Percentiles rank a stretch among this genome's conserved stretches.
phyloP scores from a whole-genome alignment of 139 green algal genomes.

The Nannochloris sp. region DNA sequence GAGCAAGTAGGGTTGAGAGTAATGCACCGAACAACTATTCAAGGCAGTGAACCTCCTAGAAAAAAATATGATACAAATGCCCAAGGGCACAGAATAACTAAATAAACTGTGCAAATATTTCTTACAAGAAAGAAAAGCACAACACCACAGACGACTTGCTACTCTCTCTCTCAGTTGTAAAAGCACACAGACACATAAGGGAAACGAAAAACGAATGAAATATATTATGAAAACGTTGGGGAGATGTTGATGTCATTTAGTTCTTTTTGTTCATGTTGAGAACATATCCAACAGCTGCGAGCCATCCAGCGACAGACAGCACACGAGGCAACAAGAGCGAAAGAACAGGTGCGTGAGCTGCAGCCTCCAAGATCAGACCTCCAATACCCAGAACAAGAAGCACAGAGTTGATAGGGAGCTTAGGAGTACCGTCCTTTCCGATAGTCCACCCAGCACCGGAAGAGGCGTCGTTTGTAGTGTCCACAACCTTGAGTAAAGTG shows the following conservation, averaged over 20 bases:
- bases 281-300: conserved; percentile 44
- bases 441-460: conserved; percentile 51
- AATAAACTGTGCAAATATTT: no score
- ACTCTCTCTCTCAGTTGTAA: no score
- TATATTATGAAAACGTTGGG: no score
- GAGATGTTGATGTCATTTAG: no score
- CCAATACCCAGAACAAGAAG: conserved; percentile 59
- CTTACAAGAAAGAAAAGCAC: no score
- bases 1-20: conserved; percentile 32
- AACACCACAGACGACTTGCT: no score
- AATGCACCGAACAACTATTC: conserved; percentile 42
- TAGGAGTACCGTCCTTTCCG: conserved; percentile 46
- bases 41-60: conserved; percentile 8
- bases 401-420: conserved; percentile 62
- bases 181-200: no score
- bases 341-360: conserved; percentile 53
- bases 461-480: conserved; percentile 46
- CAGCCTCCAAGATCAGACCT: conserved; percentile 51
- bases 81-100: not conserved
- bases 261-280: conserved; percentile 40
- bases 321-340: conserved; percentile 56
- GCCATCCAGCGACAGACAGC: conserved; percentile 44
- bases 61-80: conserved; percentile 14
- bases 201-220: no score
- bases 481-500: conserved; percentile 48